These are phyloP conservation scores for Plasmodium inui DNA, from an alignment of 169 alveolate species.

Conservation along the genomic window DNA sequence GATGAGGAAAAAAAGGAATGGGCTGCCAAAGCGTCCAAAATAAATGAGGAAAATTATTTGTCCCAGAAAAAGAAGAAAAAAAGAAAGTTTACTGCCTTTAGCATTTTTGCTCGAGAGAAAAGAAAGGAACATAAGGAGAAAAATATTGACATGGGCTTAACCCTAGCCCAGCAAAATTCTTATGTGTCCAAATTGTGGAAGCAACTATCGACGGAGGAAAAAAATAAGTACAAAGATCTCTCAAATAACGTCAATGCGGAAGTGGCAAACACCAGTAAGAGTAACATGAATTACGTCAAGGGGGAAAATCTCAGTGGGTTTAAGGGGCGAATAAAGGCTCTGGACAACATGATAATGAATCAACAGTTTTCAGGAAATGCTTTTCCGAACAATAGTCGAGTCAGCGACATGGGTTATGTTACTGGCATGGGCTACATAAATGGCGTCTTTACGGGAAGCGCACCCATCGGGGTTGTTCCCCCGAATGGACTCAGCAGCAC, in stretches of 20 bases:
- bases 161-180: conserved; percentile 71
- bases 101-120: conserved; percentile 71
- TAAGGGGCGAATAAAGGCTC: conserved; percentile 57
- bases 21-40: conserved; percentile 70
- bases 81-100: conserved; percentile 74
- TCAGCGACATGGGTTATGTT: background rate
- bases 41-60: conserved; percentile 62
- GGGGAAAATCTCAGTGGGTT: conserved; percentile 55
- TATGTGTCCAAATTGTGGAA: conserved; percentile 74
- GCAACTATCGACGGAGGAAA: conserved; percentile 47
- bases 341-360: conserved; percentile 56
- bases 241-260: conserved; percentile 45
- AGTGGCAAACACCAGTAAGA: conserved; percentile 26
- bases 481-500: background rate
- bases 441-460: background rate
- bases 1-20: conserved; percentile 65
- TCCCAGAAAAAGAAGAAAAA: conserved; percentile 63
- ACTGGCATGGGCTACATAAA: background rate
- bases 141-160: conserved; percentile 62
- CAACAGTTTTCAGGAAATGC: conserved; percentile 15
- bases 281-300: background rate
- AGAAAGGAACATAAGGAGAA: conserved; percentile 64
- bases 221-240: conserved; percentile 52
- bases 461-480: background rate
- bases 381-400: background rate